Evolutionary conservation across 192 early-diverging fungal genomes (phyloP).

Genomic region (Dissophora globulifera): DNA sequence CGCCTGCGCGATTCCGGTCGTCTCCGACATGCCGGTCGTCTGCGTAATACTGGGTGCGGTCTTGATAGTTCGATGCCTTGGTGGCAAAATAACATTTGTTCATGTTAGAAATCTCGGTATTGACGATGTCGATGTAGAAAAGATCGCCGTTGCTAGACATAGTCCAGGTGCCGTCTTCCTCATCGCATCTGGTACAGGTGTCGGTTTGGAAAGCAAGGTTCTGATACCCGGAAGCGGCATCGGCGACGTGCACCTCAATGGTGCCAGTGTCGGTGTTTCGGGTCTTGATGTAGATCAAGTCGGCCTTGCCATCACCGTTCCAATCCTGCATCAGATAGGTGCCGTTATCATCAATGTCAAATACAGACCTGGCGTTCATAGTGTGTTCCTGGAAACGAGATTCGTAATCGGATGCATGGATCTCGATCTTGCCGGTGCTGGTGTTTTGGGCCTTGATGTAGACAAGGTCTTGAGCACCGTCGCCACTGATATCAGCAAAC

Average conservation of each 20-base stretch:
- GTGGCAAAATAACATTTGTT: conserved; percentile 7
- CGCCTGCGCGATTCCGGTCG: too few species aligned
- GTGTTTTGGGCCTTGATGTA: conserved; percentile 7
- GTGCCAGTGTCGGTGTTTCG: too few species aligned
- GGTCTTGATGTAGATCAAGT: neutral
- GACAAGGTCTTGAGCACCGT: conserved; percentile 2
- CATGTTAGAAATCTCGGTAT: conserved; percentile 5
- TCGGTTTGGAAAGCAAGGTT: neutral
- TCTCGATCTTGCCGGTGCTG: conserved; percentile 2
- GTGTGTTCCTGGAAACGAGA: conserved; percentile 7
- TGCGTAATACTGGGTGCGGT: neutral
- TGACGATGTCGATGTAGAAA: neutral
- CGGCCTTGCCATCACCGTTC: conserved; percentile 3
- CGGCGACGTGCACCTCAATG: too few species aligned
- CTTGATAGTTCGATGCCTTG: conserved; percentile 12
- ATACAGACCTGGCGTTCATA: neutral
- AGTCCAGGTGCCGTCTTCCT: conserved; percentile 5
- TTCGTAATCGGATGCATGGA: neutral
- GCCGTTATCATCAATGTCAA: conserved; percentile 5
- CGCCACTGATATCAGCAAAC: conserved; percentile 9
- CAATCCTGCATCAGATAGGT: conserved; percentile 6
- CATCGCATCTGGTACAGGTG: conserved; percentile 1
- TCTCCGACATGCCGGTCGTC: too few species aligned
- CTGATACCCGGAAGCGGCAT: too few species aligned
- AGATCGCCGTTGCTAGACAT: conserved; percentile 9